Conservation (phyloP, 345 rosid genomes). For the Boechera divaricarpa region DNA sequence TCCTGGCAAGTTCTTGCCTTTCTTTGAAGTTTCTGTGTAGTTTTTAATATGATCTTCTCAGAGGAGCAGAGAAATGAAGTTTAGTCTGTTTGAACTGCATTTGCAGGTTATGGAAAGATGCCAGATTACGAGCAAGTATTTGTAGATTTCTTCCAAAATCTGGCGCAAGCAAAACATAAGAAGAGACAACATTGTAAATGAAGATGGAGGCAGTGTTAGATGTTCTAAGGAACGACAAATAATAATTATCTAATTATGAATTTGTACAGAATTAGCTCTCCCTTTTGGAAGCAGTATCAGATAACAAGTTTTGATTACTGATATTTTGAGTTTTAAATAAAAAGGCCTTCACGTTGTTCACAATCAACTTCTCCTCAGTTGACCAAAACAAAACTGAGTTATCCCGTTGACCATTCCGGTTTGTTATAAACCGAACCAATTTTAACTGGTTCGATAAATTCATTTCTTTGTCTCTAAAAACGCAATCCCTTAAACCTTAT, state of each 20-base stretch:
- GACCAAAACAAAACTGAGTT: background rate
- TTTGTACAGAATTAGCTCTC: constrained; percentile 40
- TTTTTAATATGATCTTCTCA: background rate
- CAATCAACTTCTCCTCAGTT: too few species aligned
- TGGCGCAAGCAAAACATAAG: constrained; percentile 51
- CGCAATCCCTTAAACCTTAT: constrained; percentile 37
- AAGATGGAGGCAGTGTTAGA: constrained; percentile 11
- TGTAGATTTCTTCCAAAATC: constrained; percentile 75
- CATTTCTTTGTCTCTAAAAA: constrained; percentile 7
- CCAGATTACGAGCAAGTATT: constrained; percentile 85
- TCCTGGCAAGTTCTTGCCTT: constrained; percentile 60
- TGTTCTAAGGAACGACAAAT: background rate
- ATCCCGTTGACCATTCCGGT: constrained; percentile 12
- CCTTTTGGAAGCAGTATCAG: constrained; percentile 25
- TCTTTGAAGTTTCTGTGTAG: background rate
- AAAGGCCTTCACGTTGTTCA: background rate
- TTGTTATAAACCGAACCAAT: constrained; percentile 4
- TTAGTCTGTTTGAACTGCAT: background rate
- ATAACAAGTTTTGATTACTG: constrained; percentile 40
- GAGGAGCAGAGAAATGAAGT: constrained; percentile 20
- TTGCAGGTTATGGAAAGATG: constrained; percentile 89
- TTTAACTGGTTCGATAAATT: background rate
- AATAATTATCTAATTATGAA: constrained; percentile 44
- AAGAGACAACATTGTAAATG: constrained; percentile 49
- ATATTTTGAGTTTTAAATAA: background rate